Base-by-base conservation (phyloP, 192 early-diverging fungal genomes). In the Coemansia sp. region DNA sequence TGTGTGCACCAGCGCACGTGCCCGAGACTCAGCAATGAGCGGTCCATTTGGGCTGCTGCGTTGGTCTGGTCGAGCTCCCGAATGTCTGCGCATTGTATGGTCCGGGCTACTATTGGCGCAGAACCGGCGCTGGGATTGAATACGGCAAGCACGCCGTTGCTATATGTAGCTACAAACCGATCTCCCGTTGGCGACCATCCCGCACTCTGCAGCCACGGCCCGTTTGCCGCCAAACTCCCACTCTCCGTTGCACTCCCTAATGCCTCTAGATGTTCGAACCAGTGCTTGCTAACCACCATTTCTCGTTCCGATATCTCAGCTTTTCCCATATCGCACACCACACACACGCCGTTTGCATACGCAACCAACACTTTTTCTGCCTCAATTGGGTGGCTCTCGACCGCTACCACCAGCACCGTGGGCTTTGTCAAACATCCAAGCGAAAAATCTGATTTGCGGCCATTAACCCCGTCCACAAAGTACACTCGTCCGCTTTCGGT, bases 401-500 rank as follows among this genome's bases (percentile, higher is more conserved):
- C 78, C 7, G 59, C 51, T n/a, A 49, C 78, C 0, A 74, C 77
- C 11, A 64, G 57, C 23, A 59, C 58, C 5, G 19, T 12, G 4
- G 62, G 65, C 44, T 58, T 48, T 14, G 50, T 22, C 23, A 36
- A 59, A 22, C 69, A 71, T 4, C 66, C 72, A 5, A 81, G 59
- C 8, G 78, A 81, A 62, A 71, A 81, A 40, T 72, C 72, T 1
- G 78, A 68, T 22, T 81, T 81, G 60, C 50, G 63, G 3, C 69
- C 78, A 12, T 54, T 59, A 10, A 65, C 59, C 3, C 25, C 60
- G 46, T 81, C 69, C 19, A 81, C 72, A 75, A 81, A 81, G 47
- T 81, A 81, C 51, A 75, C 59, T 10, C 78, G 72, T 12, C 78
- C 78, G n/a, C 38, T 46, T 4, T 69, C 56, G 6, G 72, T 81